phyloP scores from a whole-genome alignment of 1,284 basidiomycete genomes.

The Fomitiporia mediterranea region DNA sequence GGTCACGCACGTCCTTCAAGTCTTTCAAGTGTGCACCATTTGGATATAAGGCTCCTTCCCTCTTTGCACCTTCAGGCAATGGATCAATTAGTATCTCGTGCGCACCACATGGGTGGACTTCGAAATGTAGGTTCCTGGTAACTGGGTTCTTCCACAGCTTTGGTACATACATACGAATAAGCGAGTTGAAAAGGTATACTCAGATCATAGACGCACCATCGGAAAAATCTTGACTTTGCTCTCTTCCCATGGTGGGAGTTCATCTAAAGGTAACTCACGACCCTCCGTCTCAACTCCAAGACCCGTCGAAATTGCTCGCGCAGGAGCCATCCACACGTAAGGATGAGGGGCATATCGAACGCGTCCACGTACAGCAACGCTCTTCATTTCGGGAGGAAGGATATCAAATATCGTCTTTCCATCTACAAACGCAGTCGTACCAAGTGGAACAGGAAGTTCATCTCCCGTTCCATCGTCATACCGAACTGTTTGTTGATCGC shows the following conservation, averaged over 20 bases:
- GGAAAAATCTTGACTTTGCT: conserved; percentile 66
- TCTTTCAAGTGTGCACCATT: conserved; percentile 71
- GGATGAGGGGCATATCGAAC: conserved; percentile 75
- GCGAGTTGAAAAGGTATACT: conserved; percentile 27
- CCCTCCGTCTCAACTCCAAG: conserved; percentile 77
- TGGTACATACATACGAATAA: neutral
- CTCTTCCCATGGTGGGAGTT: conserved; percentile 74
- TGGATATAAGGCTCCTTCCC: conserved; percentile 61
- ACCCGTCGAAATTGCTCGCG: conserved; percentile 66
- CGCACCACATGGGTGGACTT: conserved; percentile 69
- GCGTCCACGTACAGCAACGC: conserved; percentile 71
- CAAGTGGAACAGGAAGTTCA: conserved; percentile 76
- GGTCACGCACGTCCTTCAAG: conserved; percentile 62
- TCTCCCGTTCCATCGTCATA: conserved; percentile 92
- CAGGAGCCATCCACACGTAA: conserved; percentile 82
- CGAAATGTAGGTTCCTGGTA: conserved; percentile 70
- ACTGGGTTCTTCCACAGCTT: conserved; percentile 84
- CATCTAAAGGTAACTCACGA: conserved; percentile 55
- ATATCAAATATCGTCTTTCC: conserved; percentile 86
- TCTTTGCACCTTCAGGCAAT: conserved; percentile 47
- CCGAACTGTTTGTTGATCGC: conserved; percentile 60
- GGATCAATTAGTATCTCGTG: conserved; percentile 56
- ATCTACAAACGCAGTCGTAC: conserved; percentile 80
- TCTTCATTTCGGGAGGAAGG: conserved; percentile 70
- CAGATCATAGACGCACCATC: conserved; percentile 45